phyloP scores from a whole-genome alignment of 495 filamentous ascomycete genomes.

The Xanthoparmelia taractica region DNA sequence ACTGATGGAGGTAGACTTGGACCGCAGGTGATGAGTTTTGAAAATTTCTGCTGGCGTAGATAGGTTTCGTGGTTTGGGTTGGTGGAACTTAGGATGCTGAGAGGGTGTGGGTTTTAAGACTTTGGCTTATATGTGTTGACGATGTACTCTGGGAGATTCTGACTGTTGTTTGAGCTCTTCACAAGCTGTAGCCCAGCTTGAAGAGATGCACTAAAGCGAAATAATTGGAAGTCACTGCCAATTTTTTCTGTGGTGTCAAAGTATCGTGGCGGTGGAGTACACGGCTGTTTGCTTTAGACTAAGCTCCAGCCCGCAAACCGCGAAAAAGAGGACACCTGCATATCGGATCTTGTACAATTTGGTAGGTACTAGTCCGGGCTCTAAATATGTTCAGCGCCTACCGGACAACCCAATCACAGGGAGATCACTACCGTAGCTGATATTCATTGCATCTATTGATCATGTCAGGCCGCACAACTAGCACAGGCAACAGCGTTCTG shows the following conservation, averaged over 20 bases:
- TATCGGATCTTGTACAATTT: too few relatives aligned
- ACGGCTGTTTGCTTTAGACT: background rate
- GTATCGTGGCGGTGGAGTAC: too few relatives aligned
- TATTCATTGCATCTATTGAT: too few relatives aligned
- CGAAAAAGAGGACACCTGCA: background rate
- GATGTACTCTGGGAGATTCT: background rate
- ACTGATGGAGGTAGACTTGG: background rate
- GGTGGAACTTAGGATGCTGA: background rate
- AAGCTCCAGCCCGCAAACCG: too few relatives aligned
- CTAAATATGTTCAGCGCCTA: too few relatives aligned
- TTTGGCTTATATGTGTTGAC: background rate
- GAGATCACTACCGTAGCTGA: too few relatives aligned
- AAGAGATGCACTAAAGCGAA: background rate
- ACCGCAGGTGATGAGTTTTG: background rate
- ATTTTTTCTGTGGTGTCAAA: background rate
- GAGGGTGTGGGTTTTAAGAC: background rate
- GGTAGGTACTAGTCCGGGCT: too few relatives aligned
- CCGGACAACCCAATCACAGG: too few relatives aligned
- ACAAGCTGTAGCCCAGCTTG: background rate
- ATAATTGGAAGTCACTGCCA: background rate
- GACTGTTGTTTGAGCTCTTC: background rate
- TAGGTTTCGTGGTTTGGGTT: background rate
- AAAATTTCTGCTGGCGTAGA: background rate
- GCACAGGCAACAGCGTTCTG: too few relatives aligned
- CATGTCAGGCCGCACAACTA: too few relatives aligned